Evolutionary conservation across 1,284 basidiomycete species (phyloP).

Genomic region (Apiotrichum montevideense): DNA sequence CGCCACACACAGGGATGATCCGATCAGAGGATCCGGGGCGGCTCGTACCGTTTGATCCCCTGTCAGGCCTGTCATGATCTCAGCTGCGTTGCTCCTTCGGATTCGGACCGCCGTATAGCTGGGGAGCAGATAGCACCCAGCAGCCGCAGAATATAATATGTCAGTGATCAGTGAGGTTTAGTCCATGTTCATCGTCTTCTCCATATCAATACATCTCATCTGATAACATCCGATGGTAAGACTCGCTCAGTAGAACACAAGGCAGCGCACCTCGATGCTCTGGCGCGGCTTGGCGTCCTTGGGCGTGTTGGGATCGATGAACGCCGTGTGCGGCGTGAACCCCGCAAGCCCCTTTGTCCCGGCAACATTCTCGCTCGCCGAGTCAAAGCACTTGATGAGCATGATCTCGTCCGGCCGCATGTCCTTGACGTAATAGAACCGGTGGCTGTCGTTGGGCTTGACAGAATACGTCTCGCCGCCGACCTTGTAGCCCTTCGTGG

Average conservation of each 20-base stretch:
- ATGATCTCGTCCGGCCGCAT: conserved; percentile 19
- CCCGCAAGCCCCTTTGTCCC: conserved; percentile 6
- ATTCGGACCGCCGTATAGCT: too few species aligned
- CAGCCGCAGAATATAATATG: too few species aligned
- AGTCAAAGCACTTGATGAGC: conserved; percentile 21
- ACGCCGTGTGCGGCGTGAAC: conserved; percentile 20
- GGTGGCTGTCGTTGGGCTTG: conserved; percentile 8
- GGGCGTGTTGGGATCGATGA: conserved; percentile 14
- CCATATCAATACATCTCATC: too few species aligned
- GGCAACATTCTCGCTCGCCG: conserved; percentile 7
- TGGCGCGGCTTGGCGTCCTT: conserved; percentile 12
- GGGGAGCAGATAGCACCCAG: not conserved
- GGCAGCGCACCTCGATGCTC: conserved; percentile 18
- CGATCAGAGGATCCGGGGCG: too few species aligned
- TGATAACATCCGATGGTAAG: too few species aligned
- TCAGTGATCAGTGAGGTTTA: too few species aligned
- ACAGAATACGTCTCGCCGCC: conserved; percentile 18
- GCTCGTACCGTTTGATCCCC: too few species aligned
- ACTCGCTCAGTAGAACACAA: conserved; percentile 13
- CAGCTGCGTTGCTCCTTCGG: too few species aligned
- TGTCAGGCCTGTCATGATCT: too few species aligned
- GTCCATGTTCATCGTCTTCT: too few species aligned
- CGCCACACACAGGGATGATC: too few species aligned
- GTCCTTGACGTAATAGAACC: conserved; percentile 18
- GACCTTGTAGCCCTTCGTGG: conserved; percentile 11